Evolutionary conservation across 495 filamentous ascomycete genomes (phyloP).

Genomic region (Penicillium argentinense): DNA sequence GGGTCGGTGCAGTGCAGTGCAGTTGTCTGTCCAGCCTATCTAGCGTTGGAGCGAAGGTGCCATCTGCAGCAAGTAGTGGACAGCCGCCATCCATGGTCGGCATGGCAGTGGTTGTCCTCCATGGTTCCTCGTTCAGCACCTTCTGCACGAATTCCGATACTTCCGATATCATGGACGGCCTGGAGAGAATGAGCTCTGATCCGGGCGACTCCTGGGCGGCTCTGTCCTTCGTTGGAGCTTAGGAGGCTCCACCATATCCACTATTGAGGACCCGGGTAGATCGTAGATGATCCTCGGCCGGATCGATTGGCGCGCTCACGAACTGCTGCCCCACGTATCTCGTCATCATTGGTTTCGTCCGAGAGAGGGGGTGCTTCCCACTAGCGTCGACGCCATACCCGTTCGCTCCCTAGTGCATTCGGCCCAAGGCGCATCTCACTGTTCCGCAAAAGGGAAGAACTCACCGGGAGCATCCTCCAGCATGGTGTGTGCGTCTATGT

Average conservation of each 20-base stretch:
- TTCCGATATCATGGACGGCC: too few species aligned
- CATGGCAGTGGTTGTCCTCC: too few species aligned
- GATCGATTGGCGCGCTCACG: constrained; percentile 29
- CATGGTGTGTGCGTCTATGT: too few species aligned
- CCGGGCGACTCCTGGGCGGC: not conserved
- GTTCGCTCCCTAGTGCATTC: constrained; percentile 15
- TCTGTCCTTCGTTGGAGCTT: constrained; percentile 8
- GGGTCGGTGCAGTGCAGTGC: not conserved
- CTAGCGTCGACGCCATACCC: constrained; percentile 22
- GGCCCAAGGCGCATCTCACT: constrained; percentile 5
- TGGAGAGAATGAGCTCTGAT: too few species aligned
- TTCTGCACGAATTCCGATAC: too few species aligned
- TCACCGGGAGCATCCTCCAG: too few species aligned
- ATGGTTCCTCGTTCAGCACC: too few species aligned
- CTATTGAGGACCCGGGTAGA: constrained; percentile 34
- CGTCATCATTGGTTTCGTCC: constrained; percentile 19
- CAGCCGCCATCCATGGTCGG: too few species aligned
- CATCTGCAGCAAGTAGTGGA: too few species aligned
- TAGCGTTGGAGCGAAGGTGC: too few species aligned
- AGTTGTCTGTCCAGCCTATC: not conserved
- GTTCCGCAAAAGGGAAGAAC: constrained; percentile 7
- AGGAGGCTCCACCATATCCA: constrained; percentile 17
- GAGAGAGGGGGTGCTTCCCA: constrained; percentile 14
- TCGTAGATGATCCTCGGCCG: constrained; percentile 22
- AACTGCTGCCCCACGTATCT: constrained; percentile 25